Percentiles rank a stretch among this genome's conserved stretches.
These are phyloP conservation scores for Aspergillus sergii DNA, from an alignment of 2,329 filamentous ascomycete species.

Conservation along the genomic window DNA sequence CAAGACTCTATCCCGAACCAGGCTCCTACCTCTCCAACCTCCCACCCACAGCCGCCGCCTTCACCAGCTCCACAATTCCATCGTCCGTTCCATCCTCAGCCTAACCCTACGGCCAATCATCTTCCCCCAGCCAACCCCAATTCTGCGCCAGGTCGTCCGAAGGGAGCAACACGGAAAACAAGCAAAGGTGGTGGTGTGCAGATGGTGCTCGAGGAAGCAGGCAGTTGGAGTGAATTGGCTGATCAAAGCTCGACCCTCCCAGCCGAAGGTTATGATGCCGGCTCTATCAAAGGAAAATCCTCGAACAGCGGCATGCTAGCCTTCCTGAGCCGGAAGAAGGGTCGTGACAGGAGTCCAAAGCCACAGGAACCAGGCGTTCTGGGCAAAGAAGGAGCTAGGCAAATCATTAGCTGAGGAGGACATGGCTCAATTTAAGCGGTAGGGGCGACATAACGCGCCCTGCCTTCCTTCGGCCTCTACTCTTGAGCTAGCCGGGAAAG, in stretches of 20 bases:
- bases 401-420: slow-evolving; percentile 66
- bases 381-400: slow-evolving; percentile 90
- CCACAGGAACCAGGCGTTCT: slow-evolving; percentile 90
- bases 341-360: slow-evolving; percentile 87
- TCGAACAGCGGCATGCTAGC: slow-evolving; percentile 78
- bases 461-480: neutral
- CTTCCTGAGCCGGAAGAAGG: slow-evolving; percentile 87
- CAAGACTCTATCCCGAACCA: slow-evolving; percentile 25
- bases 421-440: neutral
- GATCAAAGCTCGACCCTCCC: slow-evolving; percentile 78
- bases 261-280: slow-evolving; percentile 59
- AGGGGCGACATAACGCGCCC: neutral
- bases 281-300: slow-evolving; percentile 48
- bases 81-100: slow-evolving; percentile 20
- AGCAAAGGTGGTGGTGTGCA: slow-evolving; percentile 84
- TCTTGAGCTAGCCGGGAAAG: neutral
- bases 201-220: slow-evolving; percentile 84
- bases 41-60: slow-evolving; percentile 28
- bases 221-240: slow-evolving; percentile 89
- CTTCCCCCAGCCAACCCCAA: slow-evolving; percentile 42
- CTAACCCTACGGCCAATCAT: slow-evolving; percentile 34
- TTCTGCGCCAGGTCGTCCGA: slow-evolving; percentile 48
- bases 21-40: slow-evolving; percentile 10
- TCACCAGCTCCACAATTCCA: neutral
- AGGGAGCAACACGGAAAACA: slow-evolving; percentile 68